These are phyloP conservation scores for Eremochloa ophiuroides DNA, from an alignment of 176 grass and related monocot species.

Conservation along the genomic window DNA sequence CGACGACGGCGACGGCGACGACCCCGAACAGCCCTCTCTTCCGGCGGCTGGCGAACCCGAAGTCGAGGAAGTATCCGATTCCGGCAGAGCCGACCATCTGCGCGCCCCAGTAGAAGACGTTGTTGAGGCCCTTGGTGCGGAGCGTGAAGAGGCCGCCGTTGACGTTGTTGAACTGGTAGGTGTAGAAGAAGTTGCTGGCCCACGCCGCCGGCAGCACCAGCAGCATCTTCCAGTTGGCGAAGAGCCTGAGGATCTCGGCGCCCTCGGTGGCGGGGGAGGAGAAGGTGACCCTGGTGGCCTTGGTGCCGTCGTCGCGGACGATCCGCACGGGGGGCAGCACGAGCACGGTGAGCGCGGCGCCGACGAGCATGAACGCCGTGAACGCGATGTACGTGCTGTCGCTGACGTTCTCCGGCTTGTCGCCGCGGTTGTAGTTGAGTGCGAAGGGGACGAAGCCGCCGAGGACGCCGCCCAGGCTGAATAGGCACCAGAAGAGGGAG, in stretches of 20 bases:
- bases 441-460: slow-evolving; percentile 90
- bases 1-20: slow-evolving; percentile 40
- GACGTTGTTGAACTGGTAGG: slow-evolving; percentile 97
- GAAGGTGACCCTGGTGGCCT: slow-evolving; percentile 45
- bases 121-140: slow-evolving; percentile 78
- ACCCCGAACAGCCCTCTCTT: slow-evolving; percentile 49
- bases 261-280: slow-evolving; percentile 45
- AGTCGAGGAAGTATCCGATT: slow-evolving; percentile 78
- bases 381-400: slow-evolving; percentile 85
- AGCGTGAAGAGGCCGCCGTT: slow-evolving; percentile 75
- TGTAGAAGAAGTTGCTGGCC: slow-evolving; percentile 99
- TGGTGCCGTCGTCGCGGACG: slow-evolving; percentile 74
- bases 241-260: slow-evolving; percentile 54
- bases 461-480: slow-evolving; percentile 91
- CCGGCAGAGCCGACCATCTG: slow-evolving; percentile 81
- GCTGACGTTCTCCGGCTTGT: slow-evolving; percentile 36
- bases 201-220: slow-evolving; percentile 73
- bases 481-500: slow-evolving; percentile 90
- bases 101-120: slow-evolving; percentile 96
- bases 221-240: slow-evolving; percentile 85
- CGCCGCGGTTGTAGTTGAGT: slow-evolving; percentile 53
- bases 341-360: slow-evolving; percentile 42
- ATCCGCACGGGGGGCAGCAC: slow-evolving; percentile 51
- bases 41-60: slow-evolving; percentile 61
- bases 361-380: slow-evolving; percentile 75